These are phyloP conservation scores for Auriculariales sp. DNA, from an alignment of 768 basidiomycete species.

Conservation along the genomic window DNA sequence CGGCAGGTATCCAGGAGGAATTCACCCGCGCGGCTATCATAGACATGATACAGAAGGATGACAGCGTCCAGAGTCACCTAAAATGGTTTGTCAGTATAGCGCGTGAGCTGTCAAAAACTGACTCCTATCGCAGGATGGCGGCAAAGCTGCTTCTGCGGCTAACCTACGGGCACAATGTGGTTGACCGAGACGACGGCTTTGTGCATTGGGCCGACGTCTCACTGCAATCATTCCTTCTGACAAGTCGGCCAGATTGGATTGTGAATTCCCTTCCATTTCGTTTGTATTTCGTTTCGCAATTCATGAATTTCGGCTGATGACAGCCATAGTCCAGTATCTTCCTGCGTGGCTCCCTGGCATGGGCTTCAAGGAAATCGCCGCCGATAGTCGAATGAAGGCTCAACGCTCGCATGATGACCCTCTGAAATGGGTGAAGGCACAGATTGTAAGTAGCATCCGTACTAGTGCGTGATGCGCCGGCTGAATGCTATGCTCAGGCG, in stretches of 20 bases:
- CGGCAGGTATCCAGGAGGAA: neutral
- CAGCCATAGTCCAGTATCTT: neutral
- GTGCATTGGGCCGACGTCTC: neutral
- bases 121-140: neutral
- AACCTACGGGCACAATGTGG: neutral
- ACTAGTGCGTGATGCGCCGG: neutral
- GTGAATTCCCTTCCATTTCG: neutral
- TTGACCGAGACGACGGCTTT: neutral
- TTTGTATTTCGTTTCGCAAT: neutral
- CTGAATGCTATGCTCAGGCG: neutral
- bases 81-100: neutral
- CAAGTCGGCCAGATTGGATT: neutral
- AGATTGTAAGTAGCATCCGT: neutral
- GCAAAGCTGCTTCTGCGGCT: neutral
- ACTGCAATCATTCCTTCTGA: neutral
- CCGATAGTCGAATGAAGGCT: neutral
- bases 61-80: neutral
- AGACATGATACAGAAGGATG: neutral
- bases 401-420: neutral
- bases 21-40: neutral
- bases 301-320: neutral
- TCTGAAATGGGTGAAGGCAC: neutral
- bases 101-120: neutral
- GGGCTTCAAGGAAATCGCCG: neutral
- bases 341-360: neutral